A percentile compares a stretch with the other conserved stretches of the same genome.
phyloP scores from a whole-genome alignment of 345 rosid species.

The Populus deltoides region DNA sequence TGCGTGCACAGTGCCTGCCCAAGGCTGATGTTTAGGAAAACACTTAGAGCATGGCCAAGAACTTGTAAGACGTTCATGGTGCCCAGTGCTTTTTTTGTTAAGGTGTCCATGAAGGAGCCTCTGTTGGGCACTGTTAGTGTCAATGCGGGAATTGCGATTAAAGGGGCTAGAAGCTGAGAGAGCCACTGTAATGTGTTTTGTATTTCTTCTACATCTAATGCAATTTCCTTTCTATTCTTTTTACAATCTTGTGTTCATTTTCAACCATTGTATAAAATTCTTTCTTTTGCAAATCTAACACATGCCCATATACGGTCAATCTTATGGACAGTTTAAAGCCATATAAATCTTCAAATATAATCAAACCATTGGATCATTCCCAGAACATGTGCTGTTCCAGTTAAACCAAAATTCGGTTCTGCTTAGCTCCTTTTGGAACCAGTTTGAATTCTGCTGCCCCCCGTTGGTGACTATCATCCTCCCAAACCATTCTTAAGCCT shows the following conservation, averaged over 20 bases:
- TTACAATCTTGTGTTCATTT: neutral
- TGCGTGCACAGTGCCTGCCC: slow-evolving; percentile 34
- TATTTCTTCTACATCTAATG: neutral
- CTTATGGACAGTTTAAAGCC: neutral
- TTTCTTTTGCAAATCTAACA: neutral
- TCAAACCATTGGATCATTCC: neutral
- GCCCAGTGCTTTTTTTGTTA: neutral
- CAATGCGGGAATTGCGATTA: neutral
- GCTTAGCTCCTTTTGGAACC: neutral
- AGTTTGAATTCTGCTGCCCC: neutral
- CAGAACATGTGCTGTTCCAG: neutral
- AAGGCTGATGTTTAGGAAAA: slow-evolving; percentile 33
- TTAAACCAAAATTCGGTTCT: no score
- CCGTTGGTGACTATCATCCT: neutral
- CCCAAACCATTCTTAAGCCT: no score
- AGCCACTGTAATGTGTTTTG: neutral
- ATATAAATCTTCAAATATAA: neutral
- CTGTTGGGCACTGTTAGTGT: neutral
- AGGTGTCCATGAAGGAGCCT: neutral
- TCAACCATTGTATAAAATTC: neutral
- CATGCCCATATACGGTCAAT: neutral
- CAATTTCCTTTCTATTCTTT: neutral
- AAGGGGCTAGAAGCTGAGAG: neutral
- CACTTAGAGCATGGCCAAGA: neutral
- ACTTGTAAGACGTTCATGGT: neutral